phyloP scores from a whole-genome alignment of 2,329 filamentous ascomycete species.

The Verticillium isaacii region DNA sequence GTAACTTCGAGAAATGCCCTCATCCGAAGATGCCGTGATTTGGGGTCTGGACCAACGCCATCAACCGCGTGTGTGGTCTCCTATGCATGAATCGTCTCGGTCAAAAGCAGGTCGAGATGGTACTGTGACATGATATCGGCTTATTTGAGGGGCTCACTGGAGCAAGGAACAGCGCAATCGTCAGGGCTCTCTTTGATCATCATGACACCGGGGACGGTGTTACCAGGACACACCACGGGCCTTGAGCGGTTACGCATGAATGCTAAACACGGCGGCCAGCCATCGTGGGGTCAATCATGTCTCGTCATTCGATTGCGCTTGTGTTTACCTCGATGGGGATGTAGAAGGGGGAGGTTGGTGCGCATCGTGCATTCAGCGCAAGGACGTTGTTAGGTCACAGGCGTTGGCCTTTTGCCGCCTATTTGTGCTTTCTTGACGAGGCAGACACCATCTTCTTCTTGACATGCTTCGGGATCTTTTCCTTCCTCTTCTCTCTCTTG shows the following conservation, averaged over 20 bases:
- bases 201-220: conserved; percentile 27
- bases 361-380: background rate
- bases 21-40: background rate
- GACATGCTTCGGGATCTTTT: conserved; percentile 92
- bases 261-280: conserved; percentile 15
- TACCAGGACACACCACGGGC: conserved; percentile 30
- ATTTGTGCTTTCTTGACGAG: conserved; percentile 60
- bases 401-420: conserved; percentile 15
- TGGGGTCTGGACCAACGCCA: background rate
- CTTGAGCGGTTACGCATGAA: conserved; percentile 33
- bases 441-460: conserved; percentile 81
- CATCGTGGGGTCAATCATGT: conserved; percentile 14
- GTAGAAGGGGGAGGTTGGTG: background rate
- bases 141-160: background rate
- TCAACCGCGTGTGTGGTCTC: background rate
- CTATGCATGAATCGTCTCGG: background rate
- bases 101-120: background rate
- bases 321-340: background rate
- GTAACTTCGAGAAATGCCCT: background rate
- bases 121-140: no score
- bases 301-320: conserved; percentile 43
- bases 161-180: conserved; percentile 22
- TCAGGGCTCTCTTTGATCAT: conserved; percentile 61
- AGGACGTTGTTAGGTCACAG: background rate
- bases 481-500: conserved; percentile 86